A percentile compares a stretch with the other conserved stretches of the same genome.
These are phyloP conservation scores for Jimgerdemannia flammicorona DNA, from an alignment of 192 early-diverging fungal species.

Conservation along the genomic window DNA sequence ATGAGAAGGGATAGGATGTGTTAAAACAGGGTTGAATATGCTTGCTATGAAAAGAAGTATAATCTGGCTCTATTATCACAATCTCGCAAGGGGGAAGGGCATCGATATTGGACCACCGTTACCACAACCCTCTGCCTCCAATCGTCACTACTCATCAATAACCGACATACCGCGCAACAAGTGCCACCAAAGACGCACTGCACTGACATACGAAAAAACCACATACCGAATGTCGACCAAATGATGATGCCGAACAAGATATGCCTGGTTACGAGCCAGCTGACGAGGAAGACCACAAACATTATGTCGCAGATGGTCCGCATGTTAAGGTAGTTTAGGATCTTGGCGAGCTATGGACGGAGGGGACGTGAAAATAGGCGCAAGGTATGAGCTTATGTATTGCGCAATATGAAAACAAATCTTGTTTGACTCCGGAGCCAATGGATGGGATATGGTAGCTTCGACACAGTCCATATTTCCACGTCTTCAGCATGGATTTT, in stretches of 20 bases:
- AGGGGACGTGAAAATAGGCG: not conserved
- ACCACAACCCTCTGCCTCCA: not conserved
- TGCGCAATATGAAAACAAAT: no score
- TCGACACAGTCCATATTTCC: not conserved
- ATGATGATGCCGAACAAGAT: slow-evolving; percentile 65
- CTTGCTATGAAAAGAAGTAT: no score
- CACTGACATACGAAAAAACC: not conserved
- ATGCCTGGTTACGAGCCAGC: slow-evolving; percentile 79
- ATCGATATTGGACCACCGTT: not conserved
- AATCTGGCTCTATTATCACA: no score
- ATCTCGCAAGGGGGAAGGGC: no score
- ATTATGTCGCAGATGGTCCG: slow-evolving; percentile 58
- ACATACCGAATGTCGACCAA: slow-evolving; percentile 45
- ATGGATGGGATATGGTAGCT: not conserved
- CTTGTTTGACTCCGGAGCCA: no score
- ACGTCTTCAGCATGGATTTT: not conserved
- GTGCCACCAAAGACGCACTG: not conserved
- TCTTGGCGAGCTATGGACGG: slow-evolving; percentile 58
- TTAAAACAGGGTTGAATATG: not conserved
- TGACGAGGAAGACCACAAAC: slow-evolving; percentile 71
- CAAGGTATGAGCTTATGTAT: not conserved
- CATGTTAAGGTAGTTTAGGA: slow-evolving; percentile 68
- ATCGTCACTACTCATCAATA: not conserved
- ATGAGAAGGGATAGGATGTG: not conserved
- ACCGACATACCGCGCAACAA: not conserved